These are phyloP conservation scores for Chlamydomonas reinhardtii DNA, from an alignment of 163 green algal species.

Conservation along the genomic window DNA sequence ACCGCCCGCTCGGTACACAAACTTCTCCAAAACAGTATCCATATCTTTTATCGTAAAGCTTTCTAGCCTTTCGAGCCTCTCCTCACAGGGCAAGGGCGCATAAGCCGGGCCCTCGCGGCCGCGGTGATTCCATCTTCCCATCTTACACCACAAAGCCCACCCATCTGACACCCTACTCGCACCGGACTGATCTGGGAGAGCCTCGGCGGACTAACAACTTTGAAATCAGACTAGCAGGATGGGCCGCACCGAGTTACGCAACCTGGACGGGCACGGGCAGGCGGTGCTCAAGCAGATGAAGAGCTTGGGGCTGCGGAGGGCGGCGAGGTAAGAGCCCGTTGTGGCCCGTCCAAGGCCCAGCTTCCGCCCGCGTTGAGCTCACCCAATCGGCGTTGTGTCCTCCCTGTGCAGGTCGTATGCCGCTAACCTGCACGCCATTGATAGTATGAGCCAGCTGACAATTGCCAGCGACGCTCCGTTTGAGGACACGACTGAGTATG, in stretches of 20 bases:
- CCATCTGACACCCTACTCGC: too few relatives aligned
- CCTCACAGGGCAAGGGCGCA: too few relatives aligned
- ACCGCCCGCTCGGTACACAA: too few relatives aligned
- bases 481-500: conserved; percentile 34
- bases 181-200: too few relatives aligned
- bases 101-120: too few relatives aligned
- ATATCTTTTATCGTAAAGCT: too few relatives aligned
- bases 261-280: background rate
- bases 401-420: conserved; percentile 29
- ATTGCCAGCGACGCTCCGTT: conserved; percentile 13
- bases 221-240: background rate
- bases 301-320: conserved; percentile 13
- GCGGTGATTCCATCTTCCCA: too few relatives aligned
- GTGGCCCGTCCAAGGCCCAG: background rate
- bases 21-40: too few relatives aligned
- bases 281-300: conserved; percentile 22
- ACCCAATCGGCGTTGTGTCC: background rate
- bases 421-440: conserved; percentile 7
- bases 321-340: conserved; percentile 3
- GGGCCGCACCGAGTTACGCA: background rate
- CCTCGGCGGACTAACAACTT: too few relatives aligned
- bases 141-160: too few relatives aligned
- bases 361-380: background rate
- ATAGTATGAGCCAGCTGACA: conserved; percentile 26
- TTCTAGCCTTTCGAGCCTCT: too few relatives aligned